phyloP scores from a whole-genome alignment of 2,329 filamentous ascomycete species.

The Scortechinia acanthostroma region DNA sequence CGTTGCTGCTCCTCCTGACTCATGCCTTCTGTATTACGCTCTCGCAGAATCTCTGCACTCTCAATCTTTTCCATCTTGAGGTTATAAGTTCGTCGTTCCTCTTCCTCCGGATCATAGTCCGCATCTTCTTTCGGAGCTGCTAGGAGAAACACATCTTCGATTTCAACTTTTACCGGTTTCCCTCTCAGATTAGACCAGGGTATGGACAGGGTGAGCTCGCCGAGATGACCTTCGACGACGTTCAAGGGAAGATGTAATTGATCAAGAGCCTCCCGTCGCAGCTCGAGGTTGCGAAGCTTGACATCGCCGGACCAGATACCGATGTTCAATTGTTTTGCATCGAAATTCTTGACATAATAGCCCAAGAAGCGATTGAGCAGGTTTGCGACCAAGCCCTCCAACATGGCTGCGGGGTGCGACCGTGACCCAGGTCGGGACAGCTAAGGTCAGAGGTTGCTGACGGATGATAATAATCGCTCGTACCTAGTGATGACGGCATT shows the following conservation, averaged over 20 bases:
- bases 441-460: conserved; percentile 7
- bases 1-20: conserved; percentile 93
- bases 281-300: conserved; percentile 83
- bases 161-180: conserved; percentile 87
- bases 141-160: conserved; percentile 92
- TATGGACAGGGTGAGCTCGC: conserved; percentile 83
- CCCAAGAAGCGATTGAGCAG: conserved; percentile 98
- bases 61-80: conserved; percentile 99
- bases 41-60: conserved; percentile 88
- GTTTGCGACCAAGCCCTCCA: conserved; percentile 93
- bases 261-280: conserved; percentile 89
- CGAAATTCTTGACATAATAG: conserved; percentile 99
- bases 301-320: conserved; percentile 99
- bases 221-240: conserved; percentile 89
- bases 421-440: conserved; percentile 67
- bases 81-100: conserved; percentile 77
- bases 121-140: conserved; percentile 93
- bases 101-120: conserved; percentile 86
- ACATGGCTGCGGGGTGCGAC: conserved; percentile 60
- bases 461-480: background rate
- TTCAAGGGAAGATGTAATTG: conserved; percentile 95
- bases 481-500: no score
- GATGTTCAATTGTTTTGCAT: conserved; percentile 93
- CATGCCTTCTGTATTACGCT: conserved; percentile 85
- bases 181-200: conserved; percentile 96